Evolutionary conservation across 345 rosid species (phyloP).

Genomic region (Xanthoceras sorbifolium): DNA sequence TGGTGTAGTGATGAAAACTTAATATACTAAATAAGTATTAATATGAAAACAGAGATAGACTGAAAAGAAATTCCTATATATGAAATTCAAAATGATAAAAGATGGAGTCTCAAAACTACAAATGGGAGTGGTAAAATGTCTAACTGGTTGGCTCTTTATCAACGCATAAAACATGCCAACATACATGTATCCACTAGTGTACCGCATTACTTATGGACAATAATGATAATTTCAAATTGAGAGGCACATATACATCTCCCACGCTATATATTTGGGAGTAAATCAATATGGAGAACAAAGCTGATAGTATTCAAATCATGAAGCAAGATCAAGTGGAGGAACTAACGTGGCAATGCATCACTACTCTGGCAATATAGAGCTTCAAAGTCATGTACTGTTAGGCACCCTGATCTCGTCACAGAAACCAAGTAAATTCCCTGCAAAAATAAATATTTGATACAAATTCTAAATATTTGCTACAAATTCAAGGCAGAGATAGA

Average conservation of each 20-base stretch:
- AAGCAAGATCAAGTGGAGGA: constrained; percentile 4
- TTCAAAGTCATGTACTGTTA: constrained; percentile 89
- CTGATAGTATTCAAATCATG: not conserved
- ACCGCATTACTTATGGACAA: not conserved
- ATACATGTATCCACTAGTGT: not conserved
- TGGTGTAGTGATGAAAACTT: constrained; percentile 1
- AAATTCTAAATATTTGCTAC: not conserved
- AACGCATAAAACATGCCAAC: not conserved
- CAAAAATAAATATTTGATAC: constrained; percentile 24
- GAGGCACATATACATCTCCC: not conserved
- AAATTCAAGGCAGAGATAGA: not conserved
- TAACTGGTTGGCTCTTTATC: not conserved
- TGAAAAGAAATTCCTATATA: not conserved
- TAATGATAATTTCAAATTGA: not conserved
- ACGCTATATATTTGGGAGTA: not conserved
- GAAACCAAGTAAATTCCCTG: constrained; percentile 89
- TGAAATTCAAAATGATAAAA: not conserved
- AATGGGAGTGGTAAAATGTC: not conserved
- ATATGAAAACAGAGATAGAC: not conserved
- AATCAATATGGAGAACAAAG: not conserved
- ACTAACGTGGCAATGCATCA: constrained; percentile 40
- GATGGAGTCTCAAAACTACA: not conserved
- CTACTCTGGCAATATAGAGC: constrained; percentile 61
- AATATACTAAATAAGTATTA: no score
- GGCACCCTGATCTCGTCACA: constrained; percentile 78